Evolutionary conservation across 1,284 basidiomycete genomes (phyloP).

Genomic region (Ustilago xerochloae): DNA sequence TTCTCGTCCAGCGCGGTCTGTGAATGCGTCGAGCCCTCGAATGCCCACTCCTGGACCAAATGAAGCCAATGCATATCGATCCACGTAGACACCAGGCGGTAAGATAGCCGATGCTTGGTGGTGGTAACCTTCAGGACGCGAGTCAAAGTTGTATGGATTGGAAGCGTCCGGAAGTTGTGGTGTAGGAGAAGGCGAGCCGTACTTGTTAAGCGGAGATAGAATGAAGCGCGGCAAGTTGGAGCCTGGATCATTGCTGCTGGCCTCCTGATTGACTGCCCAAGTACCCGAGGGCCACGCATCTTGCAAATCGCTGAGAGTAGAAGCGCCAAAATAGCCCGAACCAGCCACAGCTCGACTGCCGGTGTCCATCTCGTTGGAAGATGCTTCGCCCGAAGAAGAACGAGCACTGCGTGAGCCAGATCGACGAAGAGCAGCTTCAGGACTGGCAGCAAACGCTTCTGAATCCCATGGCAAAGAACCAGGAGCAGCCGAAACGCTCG

Average conservation of each 20-base stretch:
- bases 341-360: constrained; percentile 4
- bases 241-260: constrained; percentile 19
- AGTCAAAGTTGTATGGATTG: constrained; percentile 35
- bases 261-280: constrained; percentile 43
- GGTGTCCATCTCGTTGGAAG: constrained; percentile 36
- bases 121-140: constrained; percentile 14
- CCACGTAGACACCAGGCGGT: constrained; percentile 51
- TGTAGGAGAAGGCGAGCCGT: constrained; percentile 26
- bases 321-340: constrained; percentile 31
- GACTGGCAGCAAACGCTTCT: constrained; percentile 36
- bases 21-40: constrained; percentile 52
- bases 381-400: constrained; percentile 33
- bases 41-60: constrained; percentile 58
- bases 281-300: constrained; percentile 45
- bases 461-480: constrained; percentile 41
- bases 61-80: constrained; percentile 46
- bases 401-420: constrained; percentile 23
- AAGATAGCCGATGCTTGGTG: constrained; percentile 33
- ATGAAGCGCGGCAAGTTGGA: constrained; percentile 39
- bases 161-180: constrained; percentile 11
- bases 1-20: constrained; percentile 54
- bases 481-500: constrained; percentile 17
- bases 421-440: constrained; percentile 16
- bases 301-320: constrained; percentile 43
- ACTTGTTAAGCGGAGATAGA: constrained; percentile 41